Base-by-base conservation (phyloP, 2,329 filamentous ascomycete species). In the Madurella mycetomatis region DNA sequence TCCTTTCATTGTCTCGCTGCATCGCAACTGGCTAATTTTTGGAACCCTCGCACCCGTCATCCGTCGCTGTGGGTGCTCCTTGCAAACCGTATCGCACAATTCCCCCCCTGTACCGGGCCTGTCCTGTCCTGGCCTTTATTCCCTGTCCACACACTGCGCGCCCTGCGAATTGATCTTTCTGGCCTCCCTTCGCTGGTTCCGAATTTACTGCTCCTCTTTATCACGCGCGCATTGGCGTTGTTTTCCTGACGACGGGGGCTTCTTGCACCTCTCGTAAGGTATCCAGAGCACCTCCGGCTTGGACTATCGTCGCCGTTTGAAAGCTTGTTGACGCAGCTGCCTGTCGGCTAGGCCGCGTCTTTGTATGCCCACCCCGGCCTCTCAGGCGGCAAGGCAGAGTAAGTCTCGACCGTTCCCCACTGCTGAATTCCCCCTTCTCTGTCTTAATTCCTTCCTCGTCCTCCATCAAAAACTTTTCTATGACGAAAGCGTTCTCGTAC, bases 111-210 rank as follows among this genome's bases (percentile, higher is more conserved):
- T 43, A 42, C 49, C 48, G 42, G 52, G 49, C 45, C 45, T 44
- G 52, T 53, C 51, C 48, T 51, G 50, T 57, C 51, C 52, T 56
- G 49, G 51, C 51, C 57, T 62, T 62, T 60, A 47, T 60, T 55
- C 54, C 52, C 55, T 56, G 51, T 55, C 55, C 54, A 51, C 45
- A 40, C 49, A 31, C 51, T 43, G 42, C 53, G 17, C 44, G 5
- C 31, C 5, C 47, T 50, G 49, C 48, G 49, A 57, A 41, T 51
- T 47, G 45, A 45, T 48, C 49, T 18, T 56, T 48, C 44, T 56
- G 43, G 41, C 43, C 43, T 54, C 52, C 48, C 49, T 58, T 43
- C 46, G 42, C 44, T 51, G n/a, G 34, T 47, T 47, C 40, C 53
- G n/a, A 43, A 25, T 7, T 41, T 25, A 25, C 51, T 39, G 19